Base-by-base conservation (phyloP, 345 rosid genomes). In the Gossypium herbaceum region DNA sequence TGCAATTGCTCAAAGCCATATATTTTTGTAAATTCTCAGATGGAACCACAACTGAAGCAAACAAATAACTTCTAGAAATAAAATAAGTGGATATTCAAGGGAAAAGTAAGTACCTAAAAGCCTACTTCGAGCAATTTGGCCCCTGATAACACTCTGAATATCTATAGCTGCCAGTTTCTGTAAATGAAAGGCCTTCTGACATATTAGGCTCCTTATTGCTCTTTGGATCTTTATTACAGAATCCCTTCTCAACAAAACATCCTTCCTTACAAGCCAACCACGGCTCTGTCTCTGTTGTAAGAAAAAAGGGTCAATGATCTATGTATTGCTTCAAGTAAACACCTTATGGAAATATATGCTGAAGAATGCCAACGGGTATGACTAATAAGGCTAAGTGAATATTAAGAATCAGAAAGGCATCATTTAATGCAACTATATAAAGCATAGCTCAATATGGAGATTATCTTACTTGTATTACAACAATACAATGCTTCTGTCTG, bases 381-480 rank as follows among this genome's bases (percentile, higher is more conserved):
- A 51, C 17, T 15, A 7, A 54, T n/a, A 55, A 55, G 59, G 2
- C 11, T 24, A n/a, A n/a, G 59, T 8, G 59, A 24, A 55, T 55
- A 9, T 12, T 55, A n/a, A 55, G 59, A 55, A 55, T 20, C 59
- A 55, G 22, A 19, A n/a, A 55, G 44, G 69, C 29, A 65, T 65
- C 29, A 65, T 19, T 43, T 10, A 65, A 47, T 8, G 72, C 41
- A 45, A 45, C 8, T 20, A 20, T 66, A 48, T 20, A 44, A 56
- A 66, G 71, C 34, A 66, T 66, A 66, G n/a, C n/a, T 13, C 69
- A 70, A 34, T 12, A 56, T 56, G 60, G 13, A 19, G 60, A 56
- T 56, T 56, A 59, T 77, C 89, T 84, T 85, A 94, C 98, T 87
- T 91, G 98, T 75, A 94, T 85, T 77, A 77, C 60, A 71, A 86